Evolutionary conservation across 2,329 filamentous ascomycete genomes (phyloP), one percentile per base, ranked within the genome.

Genomic region (Epichloe brachyelytri): DNA sequence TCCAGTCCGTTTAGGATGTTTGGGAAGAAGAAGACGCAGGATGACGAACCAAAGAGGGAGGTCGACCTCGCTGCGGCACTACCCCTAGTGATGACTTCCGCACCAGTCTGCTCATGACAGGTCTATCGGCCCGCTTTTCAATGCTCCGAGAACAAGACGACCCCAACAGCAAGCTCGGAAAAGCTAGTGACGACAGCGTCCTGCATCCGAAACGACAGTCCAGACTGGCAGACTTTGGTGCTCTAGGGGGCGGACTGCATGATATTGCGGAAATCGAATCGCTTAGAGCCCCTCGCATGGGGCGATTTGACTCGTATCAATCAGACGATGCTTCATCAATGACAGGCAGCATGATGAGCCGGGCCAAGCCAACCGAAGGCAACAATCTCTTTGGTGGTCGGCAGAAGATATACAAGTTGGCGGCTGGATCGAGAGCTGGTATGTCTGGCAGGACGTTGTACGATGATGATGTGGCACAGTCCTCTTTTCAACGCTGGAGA

Each of bases 121-220:
- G 90, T 41, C 76, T 98, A 4, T 97, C 91, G 0, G 88, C 90
- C 12, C 83, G 93, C 6, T 98, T 98, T 66, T 97, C 91, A 59
- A 97, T 97, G 91, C 73, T 97, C 34, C 77, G 88, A 60, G 91
- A 96, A 67, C 91, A 96, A 65, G 90, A 96, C 64, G 89, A 96
- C 61, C 91, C 91, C 1, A 84, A 74, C 55, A 91, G 88, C 2
- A 86, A 89, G 65, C 77, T 96, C 34, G 91, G 91, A 52, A 96
- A 97, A 67, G 91, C 91, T 15, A 93, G 86, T 66, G 91, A 97
- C 63, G 91, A 96, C 67, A 96, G 90, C 58, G 90, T 97, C 3
- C 70, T 97, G 19, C 86, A 82, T 56, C 86, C 86, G 3, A 90
- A 88, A 61, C 79, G 88, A 50, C 83, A 86, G 56, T 95, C 90